Percentiles rank a stretch among this genome's conserved stretches.
phyloP scores from a whole-genome alignment of 2,329 filamentous ascomycete species.

The Epichloe aotearoae region DNA sequence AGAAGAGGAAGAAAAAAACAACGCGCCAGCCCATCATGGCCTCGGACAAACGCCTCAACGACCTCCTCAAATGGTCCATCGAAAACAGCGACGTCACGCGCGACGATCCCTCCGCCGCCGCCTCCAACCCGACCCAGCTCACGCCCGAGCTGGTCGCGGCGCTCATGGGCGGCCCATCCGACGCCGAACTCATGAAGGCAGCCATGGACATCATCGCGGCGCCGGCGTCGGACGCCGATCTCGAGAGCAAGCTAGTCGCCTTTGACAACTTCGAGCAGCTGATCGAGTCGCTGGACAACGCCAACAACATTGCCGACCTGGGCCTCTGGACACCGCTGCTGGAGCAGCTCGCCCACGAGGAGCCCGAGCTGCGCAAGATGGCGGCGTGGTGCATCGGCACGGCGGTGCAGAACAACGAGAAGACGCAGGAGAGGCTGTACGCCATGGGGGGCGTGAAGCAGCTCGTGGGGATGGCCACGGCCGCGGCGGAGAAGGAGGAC shows the following conservation, averaged over 20 bases:
- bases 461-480: constrained; percentile 49
- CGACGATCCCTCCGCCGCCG: constrained; percentile 15
- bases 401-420: constrained; percentile 90
- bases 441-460: constrained; percentile 56
- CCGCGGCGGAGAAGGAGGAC: constrained; percentile 29
- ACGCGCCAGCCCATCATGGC: neutral
- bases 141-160: constrained; percentile 58
- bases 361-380: constrained; percentile 64
- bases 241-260: constrained; percentile 67
- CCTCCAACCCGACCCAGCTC: constrained; percentile 30
- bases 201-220: constrained; percentile 66
- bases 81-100: constrained; percentile 29
- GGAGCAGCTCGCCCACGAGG: constrained; percentile 50
- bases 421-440: constrained; percentile 60
- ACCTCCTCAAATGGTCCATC: constrained; percentile 67
- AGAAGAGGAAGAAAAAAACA: neutral
- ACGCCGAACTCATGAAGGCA: constrained; percentile 83
- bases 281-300: constrained; percentile 88
- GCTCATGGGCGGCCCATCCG: constrained; percentile 73
- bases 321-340: constrained; percentile 74
- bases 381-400: constrained; percentile 93
- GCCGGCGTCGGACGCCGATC: constrained; percentile 43
- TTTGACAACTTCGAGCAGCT: constrained; percentile 95
- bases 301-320: constrained; percentile 76
- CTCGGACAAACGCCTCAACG: constrained; percentile 48